Evolutionary conservation across 257 asterid species (phyloP).

Genomic region (Thymus quinquecostatus): DNA sequence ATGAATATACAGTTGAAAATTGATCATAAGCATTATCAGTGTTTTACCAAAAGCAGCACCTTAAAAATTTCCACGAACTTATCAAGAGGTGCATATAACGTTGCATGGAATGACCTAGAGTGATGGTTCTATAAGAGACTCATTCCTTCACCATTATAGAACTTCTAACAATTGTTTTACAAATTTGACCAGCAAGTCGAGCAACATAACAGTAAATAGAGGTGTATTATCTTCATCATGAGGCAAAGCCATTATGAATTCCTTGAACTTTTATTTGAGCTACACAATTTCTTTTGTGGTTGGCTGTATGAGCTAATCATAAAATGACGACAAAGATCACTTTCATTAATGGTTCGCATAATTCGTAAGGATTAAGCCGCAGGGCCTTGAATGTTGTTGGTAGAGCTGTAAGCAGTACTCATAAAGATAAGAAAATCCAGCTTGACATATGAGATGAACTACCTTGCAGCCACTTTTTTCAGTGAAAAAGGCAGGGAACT

Average conservation of each 20-base stretch:
- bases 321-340: neutral
- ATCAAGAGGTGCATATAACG: neutral
- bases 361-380: neutral
- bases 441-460: neutral
- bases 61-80: conserved; percentile 6
- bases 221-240: neutral
- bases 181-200: neutral
- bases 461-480: conserved; percentile 89
- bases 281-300: neutral
- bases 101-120: neutral
- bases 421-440: neutral
- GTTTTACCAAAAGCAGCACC: conserved; percentile 2
- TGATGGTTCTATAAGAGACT: neutral
- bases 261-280: neutral
- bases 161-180: neutral
- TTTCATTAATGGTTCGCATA: neutral
- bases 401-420: neutral
- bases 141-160: neutral
- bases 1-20: neutral
- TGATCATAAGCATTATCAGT: neutral
- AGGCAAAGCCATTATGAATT: neutral
- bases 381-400: neutral
- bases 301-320: neutral
- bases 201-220: neutral
- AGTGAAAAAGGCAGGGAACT: conserved; percentile 94